Evolutionary conservation across 805 yeast species (phyloP).

Genomic region (Candida maesae): DNA sequence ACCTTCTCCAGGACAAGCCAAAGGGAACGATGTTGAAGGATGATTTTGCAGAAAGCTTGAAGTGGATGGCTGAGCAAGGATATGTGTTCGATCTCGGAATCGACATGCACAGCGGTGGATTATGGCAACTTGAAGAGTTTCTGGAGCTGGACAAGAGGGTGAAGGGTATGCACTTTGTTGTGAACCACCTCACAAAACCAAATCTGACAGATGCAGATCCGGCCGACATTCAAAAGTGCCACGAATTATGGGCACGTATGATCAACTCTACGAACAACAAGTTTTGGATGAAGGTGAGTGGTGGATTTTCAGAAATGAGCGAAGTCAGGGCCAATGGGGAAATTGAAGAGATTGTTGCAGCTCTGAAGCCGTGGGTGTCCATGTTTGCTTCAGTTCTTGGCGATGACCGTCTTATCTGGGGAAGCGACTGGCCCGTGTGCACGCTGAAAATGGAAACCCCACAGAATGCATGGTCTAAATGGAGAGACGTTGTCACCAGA

Average conservation of each 20-base stretch:
- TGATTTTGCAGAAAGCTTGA: constrained; percentile 31
- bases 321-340: constrained; percentile 16
- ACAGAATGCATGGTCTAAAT: constrained; percentile 19
- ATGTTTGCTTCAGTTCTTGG: constrained; percentile 32
- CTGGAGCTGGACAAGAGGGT: constrained; percentile 27
- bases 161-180: constrained; percentile 30
- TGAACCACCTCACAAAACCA: constrained; percentile 44
- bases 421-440: constrained; percentile 45
- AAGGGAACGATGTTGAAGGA: constrained; percentile 30
- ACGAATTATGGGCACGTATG: constrained; percentile 22
- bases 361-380: constrained; percentile 33
- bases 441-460: constrained; percentile 20
- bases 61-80: constrained; percentile 31
- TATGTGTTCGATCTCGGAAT: constrained; percentile 42
- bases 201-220: constrained; percentile 19
- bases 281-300: constrained; percentile 38
- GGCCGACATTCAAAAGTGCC: constrained; percentile 20
- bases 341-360: constrained; percentile 15
- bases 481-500: constrained; percentile 25
- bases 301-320: constrained; percentile 38
- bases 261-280: constrained; percentile 12
- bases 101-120: constrained; percentile 35
- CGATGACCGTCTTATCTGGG: constrained; percentile 33
- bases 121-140: constrained; percentile 40
- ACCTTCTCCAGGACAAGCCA: constrained; percentile 41